Percentiles rank a stretch among this genome's conserved stretches.
These are phyloP conservation scores for Colletotrichum navitas DNA, from an alignment of 2,329 filamentous ascomycete species.

Conservation along the genomic window DNA sequence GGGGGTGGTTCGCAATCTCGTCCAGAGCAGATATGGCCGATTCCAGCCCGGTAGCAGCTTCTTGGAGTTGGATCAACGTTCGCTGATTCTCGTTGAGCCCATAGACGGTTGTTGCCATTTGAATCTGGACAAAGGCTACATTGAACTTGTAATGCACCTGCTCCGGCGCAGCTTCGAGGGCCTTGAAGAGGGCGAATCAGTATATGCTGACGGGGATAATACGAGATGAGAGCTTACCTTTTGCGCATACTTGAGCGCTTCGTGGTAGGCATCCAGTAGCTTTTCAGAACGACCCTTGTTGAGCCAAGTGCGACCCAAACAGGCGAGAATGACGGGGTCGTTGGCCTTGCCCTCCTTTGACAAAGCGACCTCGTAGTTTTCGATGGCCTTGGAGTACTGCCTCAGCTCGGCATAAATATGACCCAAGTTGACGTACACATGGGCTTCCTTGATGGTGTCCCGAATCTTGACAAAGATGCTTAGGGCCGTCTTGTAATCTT, in stretches of 20 bases:
- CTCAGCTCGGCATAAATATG: conserved; percentile 92
- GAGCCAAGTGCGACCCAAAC: conserved; percentile 89
- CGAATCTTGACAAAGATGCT: conserved; percentile 91
- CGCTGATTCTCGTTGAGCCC: conserved; percentile 80
- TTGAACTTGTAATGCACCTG: conserved; percentile 97
- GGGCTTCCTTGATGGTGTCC: conserved; percentile 89
- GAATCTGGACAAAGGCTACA: conserved; percentile 96
- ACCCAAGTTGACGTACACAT: conserved; percentile 91
- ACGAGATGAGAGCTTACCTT: conserved; percentile 60
- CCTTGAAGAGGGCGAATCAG: conserved; percentile 59
- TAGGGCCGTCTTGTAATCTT: conserved; percentile 84
- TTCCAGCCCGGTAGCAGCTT: conserved; percentile 84
- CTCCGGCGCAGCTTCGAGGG: conserved; percentile 82
- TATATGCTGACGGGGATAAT: conserved; percentile 1
- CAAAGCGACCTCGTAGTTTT: conserved; percentile 91
- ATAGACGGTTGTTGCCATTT: conserved; percentile 87
- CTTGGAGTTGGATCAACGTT: conserved; percentile 83
- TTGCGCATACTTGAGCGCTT: conserved; percentile 71
- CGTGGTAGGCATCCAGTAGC: conserved; percentile 69
- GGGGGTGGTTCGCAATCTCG: conserved; percentile 71
- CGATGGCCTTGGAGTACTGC: conserved; percentile 91
- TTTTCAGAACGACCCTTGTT: conserved; percentile 77
- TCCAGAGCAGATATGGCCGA: conserved; percentile 82
- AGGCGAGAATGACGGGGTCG: conserved; percentile 84
- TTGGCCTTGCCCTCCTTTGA: conserved; percentile 79